Percentiles rank a stretch among this genome's conserved stretches.
Evolutionary conservation across 2,329 filamentous ascomycete genomes (phyloP).

Genomic region (Botrytis aclada): DNA sequence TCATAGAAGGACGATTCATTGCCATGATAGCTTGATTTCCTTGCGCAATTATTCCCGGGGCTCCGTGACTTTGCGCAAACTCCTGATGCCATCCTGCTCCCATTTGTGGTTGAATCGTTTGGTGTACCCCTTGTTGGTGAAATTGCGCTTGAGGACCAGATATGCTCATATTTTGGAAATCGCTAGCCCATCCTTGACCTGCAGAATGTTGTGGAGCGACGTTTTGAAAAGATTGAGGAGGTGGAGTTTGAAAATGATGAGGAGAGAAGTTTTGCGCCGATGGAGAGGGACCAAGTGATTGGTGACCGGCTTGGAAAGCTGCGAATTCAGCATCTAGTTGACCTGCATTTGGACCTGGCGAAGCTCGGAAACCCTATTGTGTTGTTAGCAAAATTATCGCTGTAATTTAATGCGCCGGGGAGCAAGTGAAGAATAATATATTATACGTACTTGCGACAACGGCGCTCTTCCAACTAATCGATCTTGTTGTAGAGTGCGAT

Average conservation of each 20-base stretch:
- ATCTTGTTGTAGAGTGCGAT: slow-evolving; percentile 70
- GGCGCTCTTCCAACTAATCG: slow-evolving; percentile 54
- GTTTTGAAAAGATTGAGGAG: slow-evolving; percentile 25
- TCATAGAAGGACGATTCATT: slow-evolving; percentile 19
- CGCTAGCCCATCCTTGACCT: slow-evolving; percentile 41
- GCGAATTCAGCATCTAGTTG: slow-evolving; percentile 65
- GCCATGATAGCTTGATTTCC: slow-evolving; percentile 5
- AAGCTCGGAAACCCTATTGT: slow-evolving; percentile 59
- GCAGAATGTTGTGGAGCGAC: slow-evolving; percentile 24
- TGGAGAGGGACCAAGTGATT: slow-evolving; percentile 37
- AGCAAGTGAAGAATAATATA: not conserved
- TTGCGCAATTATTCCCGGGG: not conserved
- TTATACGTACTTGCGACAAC: slow-evolving; percentile 51
- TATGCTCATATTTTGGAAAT: slow-evolving; percentile 48
- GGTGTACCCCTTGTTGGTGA: slow-evolving; percentile 34
- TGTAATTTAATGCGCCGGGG: not conserved
- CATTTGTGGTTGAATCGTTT: slow-evolving; percentile 27
- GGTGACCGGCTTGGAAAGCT: slow-evolving; percentile 58
- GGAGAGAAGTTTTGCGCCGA: slow-evolving; percentile 26
- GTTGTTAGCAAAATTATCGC: slow-evolving; percentile 21
- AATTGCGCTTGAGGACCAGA: slow-evolving; percentile 31
- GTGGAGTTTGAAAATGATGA: slow-evolving; percentile 24
- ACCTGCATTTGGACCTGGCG: slow-evolving; percentile 49
- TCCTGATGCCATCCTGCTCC: slow-evolving; percentile 55
- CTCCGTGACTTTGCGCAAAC: slow-evolving; percentile 41